Evolutionary conservation across 805 yeast genomes (phyloP).

Genomic region (Myxozyma sirexii): DNA sequence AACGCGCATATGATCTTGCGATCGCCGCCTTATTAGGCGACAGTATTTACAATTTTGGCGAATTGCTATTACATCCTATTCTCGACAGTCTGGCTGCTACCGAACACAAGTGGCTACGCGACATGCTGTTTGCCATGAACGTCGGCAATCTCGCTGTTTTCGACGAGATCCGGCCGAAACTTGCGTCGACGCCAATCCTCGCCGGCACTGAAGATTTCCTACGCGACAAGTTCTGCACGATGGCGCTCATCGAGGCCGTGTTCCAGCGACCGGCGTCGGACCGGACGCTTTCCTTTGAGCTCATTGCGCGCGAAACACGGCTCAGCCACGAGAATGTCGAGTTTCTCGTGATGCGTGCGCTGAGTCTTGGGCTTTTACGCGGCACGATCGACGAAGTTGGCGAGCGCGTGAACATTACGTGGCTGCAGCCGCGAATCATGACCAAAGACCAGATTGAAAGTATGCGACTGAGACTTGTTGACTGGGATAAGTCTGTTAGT

Average conservation of each 20-base stretch:
- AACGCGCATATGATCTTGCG: conserved; percentile 72
- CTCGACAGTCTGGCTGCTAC: conserved; percentile 56
- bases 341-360: conserved; percentile 86
- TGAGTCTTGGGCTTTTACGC: conserved; percentile 76
- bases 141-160: conserved; percentile 74
- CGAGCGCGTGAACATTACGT: conserved; percentile 74
- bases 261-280: conserved; percentile 74
- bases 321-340: conserved; percentile 75
- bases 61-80: conserved; percentile 86
- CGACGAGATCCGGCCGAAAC: conserved; percentile 50
- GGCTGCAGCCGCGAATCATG: conserved; percentile 97
- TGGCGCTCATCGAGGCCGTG: conserved; percentile 86
- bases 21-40: conserved; percentile 89
- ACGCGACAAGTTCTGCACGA: conserved; percentile 87
- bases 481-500: conserved; percentile 79
- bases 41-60: conserved; percentile 92
- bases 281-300: conserved; percentile 71
- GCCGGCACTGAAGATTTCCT: conserved; percentile 64
- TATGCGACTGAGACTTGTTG: conserved; percentile 70
- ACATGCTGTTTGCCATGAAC: conserved; percentile 70
- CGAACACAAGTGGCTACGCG: conserved; percentile 68
- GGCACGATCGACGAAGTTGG: conserved; percentile 92
- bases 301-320: conserved; percentile 72
- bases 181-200: conserved; percentile 58
- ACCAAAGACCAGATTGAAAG: conserved; percentile 74